These are phyloP conservation scores for Aspergillus pseudoviridinutans DNA, from an alignment of 2,329 filamentous ascomycete species.

Conservation along the genomic window DNA sequence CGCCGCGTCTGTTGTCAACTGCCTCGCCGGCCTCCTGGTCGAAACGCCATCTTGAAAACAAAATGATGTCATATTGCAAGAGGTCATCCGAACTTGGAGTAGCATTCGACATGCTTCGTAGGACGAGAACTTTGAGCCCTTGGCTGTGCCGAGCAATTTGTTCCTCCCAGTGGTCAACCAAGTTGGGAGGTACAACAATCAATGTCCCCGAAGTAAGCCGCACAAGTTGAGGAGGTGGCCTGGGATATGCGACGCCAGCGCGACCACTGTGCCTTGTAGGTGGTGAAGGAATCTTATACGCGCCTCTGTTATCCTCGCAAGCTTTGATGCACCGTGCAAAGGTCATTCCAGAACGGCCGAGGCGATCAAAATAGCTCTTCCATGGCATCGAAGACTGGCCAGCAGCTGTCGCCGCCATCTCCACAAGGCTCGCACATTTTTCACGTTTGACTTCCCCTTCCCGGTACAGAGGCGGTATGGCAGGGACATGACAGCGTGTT, in stretches of 20 bases:
- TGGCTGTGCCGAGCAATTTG: constrained; percentile 76
- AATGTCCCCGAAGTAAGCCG: constrained; percentile 67
- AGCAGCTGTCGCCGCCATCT: constrained; percentile 71
- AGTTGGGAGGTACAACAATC: constrained; percentile 76
- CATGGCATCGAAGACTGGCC: constrained; percentile 68
- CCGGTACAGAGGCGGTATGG: constrained; percentile 60
- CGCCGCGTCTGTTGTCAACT: constrained; percentile 46
- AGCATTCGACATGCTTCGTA: constrained; percentile 50
- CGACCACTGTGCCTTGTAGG: constrained; percentile 37
- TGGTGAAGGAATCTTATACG: constrained; percentile 54
- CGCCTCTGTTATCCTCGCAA: constrained; percentile 56
- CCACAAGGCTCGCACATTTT: constrained; percentile 59
- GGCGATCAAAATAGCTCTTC: constrained; percentile 59
- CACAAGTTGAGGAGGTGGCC: constrained; percentile 45
- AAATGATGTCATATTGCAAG: constrained; percentile 66
- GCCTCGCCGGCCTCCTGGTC: constrained; percentile 61
- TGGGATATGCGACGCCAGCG: constrained; percentile 40
- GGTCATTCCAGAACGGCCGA: constrained; percentile 47
- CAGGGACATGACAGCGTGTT: constrained; percentile 65
- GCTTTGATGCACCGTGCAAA: constrained; percentile 53
- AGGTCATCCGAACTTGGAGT: constrained; percentile 60
- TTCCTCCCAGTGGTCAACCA: constrained; percentile 76
- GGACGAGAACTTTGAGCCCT: constrained; percentile 60
- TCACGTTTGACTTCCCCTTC: constrained; percentile 39
- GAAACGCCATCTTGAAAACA: constrained; percentile 72